A percentile compares a stretch with the other conserved stretches of the same genome.
Evolutionary conservation across 805 yeast genomes (phyloP).

Genomic region (Saturnispora quitensis): DNA sequence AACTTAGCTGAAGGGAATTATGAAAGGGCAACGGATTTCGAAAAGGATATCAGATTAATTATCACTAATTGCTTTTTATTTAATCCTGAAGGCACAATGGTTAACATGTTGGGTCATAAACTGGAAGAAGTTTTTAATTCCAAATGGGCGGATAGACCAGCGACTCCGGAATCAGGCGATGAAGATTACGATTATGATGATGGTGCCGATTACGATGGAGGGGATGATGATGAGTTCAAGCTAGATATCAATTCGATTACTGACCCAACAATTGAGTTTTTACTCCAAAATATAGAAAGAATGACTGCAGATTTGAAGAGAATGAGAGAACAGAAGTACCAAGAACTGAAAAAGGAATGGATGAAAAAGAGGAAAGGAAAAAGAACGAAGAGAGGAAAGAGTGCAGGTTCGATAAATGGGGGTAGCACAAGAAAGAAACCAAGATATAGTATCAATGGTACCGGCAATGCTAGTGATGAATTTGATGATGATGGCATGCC

Average conservation of each 20-base stretch:
- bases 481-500: slow-evolving; percentile 27
- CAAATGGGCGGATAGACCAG: slow-evolving; percentile 82
- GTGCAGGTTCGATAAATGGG: slow-evolving; percentile 2
- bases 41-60: slow-evolving; percentile 69
- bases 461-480: slow-evolving; percentile 22
- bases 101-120: slow-evolving; percentile 89
- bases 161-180: slow-evolving; percentile 43
- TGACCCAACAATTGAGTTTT: slow-evolving; percentile 81
- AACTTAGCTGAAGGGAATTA: slow-evolving; percentile 82
- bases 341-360: slow-evolving; percentile 56
- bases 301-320: slow-evolving; percentile 80
- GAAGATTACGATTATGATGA: slow-evolving; percentile 33
- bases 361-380: slow-evolving; percentile 34
- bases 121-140: slow-evolving; percentile 79
- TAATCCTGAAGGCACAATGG: slow-evolving; percentile 97
- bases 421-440: slow-evolving; percentile 21
- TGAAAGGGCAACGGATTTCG: slow-evolving; percentile 82
- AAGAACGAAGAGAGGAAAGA: slow-evolving; percentile 15
- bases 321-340: slow-evolving; percentile 70
- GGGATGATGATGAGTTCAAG: slow-evolving; percentile 43
- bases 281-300: slow-evolving; percentile 77
- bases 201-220: slow-evolving; percentile 21
- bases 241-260: slow-evolving; percentile 57
- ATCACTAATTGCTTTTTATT: slow-evolving; percentile 84
- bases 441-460: slow-evolving; percentile 39